Percentiles rank a stretch among this genome's conserved stretches.
phyloP scores from a whole-genome alignment of 352 stramenopile genomes.

The Globisporangium nodosum region DNA sequence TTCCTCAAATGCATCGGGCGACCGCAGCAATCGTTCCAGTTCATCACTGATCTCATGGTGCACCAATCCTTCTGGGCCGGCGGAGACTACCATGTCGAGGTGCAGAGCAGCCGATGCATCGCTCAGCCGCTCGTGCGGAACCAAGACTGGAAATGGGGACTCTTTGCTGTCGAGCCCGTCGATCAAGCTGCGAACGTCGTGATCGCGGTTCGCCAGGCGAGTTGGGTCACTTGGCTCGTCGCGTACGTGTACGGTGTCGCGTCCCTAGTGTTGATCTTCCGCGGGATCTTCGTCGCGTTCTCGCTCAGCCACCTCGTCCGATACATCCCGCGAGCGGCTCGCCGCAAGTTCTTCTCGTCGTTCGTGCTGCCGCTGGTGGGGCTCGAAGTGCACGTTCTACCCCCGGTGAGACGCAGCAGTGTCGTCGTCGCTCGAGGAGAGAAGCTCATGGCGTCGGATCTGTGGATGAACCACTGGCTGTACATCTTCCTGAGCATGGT shows the following conservation, averaged over 20 bases:
- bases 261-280: slow-evolving; percentile 34
- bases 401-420: slow-evolving; percentile 24
- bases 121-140: slow-evolving; percentile 31
- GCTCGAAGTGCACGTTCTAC: slow-evolving; percentile 25
- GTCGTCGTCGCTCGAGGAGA: slow-evolving; percentile 25
- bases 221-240: slow-evolving; percentile 29
- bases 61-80: slow-evolving; percentile 50
- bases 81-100: slow-evolving; percentile 33
- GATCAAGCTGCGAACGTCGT: slow-evolving; percentile 35
- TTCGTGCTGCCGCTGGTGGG: slow-evolving; percentile 39
- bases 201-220: slow-evolving; percentile 29
- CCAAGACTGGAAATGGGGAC: slow-evolving; percentile 30
- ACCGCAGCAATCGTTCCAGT: slow-evolving; percentile 28
- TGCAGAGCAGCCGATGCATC: slow-evolving; percentile 44
- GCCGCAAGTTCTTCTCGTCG: slow-evolving; percentile 19
- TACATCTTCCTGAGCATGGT: slow-evolving; percentile 58
- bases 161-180: slow-evolving; percentile 32
- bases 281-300: slow-evolving; percentile 34
- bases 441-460: slow-evolving; percentile 46
- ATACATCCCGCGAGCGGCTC: slow-evolving; percentile 26
- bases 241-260: slow-evolving; percentile 38
- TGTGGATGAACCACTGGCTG: slow-evolving; percentile 68
- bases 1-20: slow-evolving; percentile 46
- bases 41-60: slow-evolving; percentile 48
- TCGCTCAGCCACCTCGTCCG: slow-evolving; percentile 24